These are phyloP conservation scores for Citrullus amarus DNA, from an alignment of 306 rosid species.

Conservation along the genomic window DNA sequence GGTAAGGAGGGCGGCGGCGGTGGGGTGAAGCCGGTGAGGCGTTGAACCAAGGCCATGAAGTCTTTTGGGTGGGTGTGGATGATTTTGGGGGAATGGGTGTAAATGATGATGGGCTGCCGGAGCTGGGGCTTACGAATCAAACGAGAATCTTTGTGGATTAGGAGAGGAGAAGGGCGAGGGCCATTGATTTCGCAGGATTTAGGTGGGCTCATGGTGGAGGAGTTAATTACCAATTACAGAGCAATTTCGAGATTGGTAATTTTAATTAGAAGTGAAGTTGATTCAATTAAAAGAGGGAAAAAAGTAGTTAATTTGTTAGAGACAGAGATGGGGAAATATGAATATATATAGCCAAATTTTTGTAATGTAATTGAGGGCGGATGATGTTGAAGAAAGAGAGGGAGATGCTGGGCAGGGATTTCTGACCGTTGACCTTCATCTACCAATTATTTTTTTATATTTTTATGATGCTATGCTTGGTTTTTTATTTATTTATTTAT, in stretches of 20 bases:
- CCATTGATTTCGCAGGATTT: conserved; percentile 25
- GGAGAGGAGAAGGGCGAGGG: conserved; percentile 59
- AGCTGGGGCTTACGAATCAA: conserved; percentile 27
- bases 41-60: conserved; percentile 82
- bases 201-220: not conserved
- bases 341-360: not conserved
- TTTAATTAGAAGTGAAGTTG: not conserved
- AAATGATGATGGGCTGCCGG: conserved; percentile 58
- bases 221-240: no score
- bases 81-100: conserved; percentile 65
- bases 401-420: not conserved
- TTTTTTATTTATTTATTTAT: no score
- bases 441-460: not conserved
- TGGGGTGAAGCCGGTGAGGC: conserved; percentile 54
- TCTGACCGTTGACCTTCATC: conserved; percentile 5
- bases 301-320: not conserved
- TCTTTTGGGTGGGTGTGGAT: conserved; percentile 60
- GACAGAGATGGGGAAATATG: not conserved
- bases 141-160: conserved; percentile 38
- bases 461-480: no score
- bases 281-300: not conserved
- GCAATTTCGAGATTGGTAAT: not conserved
- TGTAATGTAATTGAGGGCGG: not conserved
- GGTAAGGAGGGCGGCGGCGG: not conserved
- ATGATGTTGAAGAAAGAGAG: not conserved